phyloP scores from a whole-genome alignment of 805 yeast genomes.

The Metschnikowia shivogae region DNA sequence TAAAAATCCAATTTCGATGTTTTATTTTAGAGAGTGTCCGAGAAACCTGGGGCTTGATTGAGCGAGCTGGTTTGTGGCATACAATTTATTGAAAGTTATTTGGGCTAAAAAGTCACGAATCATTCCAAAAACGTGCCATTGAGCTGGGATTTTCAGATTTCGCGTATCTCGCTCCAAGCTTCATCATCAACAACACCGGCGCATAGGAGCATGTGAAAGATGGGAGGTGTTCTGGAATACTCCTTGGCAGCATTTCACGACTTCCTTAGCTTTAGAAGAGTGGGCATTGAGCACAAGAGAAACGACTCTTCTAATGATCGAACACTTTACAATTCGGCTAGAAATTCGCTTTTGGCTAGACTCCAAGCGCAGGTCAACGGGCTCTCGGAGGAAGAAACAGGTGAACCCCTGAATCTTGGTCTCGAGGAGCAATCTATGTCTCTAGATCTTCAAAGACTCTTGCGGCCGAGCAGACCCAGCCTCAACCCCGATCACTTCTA shows the following conservation, averaged over 20 bases:
- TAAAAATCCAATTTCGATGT: too few species aligned
- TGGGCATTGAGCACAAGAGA: background rate
- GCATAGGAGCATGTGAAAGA: background rate
- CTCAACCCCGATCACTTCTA: constrained; percentile 1
- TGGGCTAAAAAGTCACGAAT: too few species aligned
- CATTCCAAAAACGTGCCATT: too few species aligned
- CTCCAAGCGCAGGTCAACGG: background rate
- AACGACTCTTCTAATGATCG: background rate
- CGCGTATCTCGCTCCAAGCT: background rate
- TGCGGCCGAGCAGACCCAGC: background rate
- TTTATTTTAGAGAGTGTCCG: too few species aligned
- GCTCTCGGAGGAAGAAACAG: background rate
- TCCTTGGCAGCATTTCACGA: background rate
- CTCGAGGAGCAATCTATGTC: background rate
- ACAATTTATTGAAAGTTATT: too few species aligned
- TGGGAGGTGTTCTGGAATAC: background rate
- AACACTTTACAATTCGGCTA: background rate
- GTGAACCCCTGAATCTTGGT: background rate
- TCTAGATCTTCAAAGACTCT: background rate
- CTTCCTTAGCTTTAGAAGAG: background rate
- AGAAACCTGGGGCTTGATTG: too few species aligned
- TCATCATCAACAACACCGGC: background rate
- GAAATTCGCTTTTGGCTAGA: background rate
- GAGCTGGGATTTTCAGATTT: background rate
- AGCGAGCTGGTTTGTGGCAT: too few species aligned